Evolutionary conservation across 2,329 filamentous ascomycete genomes (phyloP), one percentile per base, ranked within the genome.

Genomic region (Westerdykella aurantiaca): DNA sequence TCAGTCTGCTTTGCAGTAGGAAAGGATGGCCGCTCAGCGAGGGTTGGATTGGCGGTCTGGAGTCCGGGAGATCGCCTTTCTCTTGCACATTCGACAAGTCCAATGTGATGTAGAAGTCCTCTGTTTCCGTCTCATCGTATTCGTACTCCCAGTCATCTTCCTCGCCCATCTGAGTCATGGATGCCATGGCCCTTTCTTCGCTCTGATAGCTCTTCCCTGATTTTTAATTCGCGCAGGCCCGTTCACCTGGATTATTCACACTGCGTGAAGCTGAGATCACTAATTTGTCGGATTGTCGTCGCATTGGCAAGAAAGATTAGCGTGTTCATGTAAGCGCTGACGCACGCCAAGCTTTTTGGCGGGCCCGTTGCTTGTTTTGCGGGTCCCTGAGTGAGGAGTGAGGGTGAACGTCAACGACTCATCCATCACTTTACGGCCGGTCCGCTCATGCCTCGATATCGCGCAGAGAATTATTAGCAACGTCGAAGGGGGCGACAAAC

Each of bases 141-240:
- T 82, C 79, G 60, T 81, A 82, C 52, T 82, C 79, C 68, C 76
- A 82, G n/a, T 80, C 69, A n/a, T 72, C 69, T 13, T 68, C 60
- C 31, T 66, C 53, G 25, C 11, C 25, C 11, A 12, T 10, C 25
- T 29, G 25, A 12, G 25, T 12, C 25, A 29, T 29, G 7, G 25
- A 29, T 29, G 25, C 25, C 25, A 29, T 29, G 25, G 7, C 18
- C 18, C 4, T 37, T 60, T 48, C 29, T 49, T 34, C 35, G 51
- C 48, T 60, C 63, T 64, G 38, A 16, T 47, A 42, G 7, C 12
- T 14, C 31, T 33, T 12, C 18, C 17, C 10, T 21, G 18, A 21
- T 21, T 21, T 21, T 21, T 21, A 21, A 21, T 21, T 21, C 18
- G 18, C 18, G 18, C 18, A 21, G 18, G 18, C 18, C 18, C 18